Conservation (phyloP, 1,284 basidiomycete genomes). For the Ganoderma meredithae region DNA sequence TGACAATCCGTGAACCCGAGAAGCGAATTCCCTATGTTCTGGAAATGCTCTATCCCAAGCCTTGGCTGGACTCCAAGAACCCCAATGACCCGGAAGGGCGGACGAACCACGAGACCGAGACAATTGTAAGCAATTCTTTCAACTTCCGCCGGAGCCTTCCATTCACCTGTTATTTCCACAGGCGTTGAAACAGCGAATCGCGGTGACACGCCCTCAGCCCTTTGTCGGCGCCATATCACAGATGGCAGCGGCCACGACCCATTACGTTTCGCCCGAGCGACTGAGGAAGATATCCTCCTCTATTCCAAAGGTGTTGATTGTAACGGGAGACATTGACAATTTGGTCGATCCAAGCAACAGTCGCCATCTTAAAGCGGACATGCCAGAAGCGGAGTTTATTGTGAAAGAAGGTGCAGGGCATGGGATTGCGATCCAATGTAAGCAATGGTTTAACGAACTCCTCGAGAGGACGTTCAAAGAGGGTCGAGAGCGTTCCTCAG, state of each 20-base stretch:
- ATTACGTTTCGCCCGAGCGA: constrained; percentile 64
- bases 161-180: constrained; percentile 34
- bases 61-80: constrained; percentile 64
- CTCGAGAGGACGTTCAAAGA: constrained; percentile 65
- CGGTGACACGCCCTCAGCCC: constrained; percentile 65
- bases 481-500: constrained; percentile 45
- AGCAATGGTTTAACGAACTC: constrained; percentile 60
- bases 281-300: constrained; percentile 61
- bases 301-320: constrained; percentile 70
- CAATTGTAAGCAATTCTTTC: constrained; percentile 48
- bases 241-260: constrained; percentile 76
- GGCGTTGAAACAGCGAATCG: constrained; percentile 60
- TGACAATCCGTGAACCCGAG: constrained; percentile 57
- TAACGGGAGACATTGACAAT: constrained; percentile 80
- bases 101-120: constrained; percentile 69
- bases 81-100: constrained; percentile 58
- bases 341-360: constrained; percentile 70
- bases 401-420: constrained; percentile 76
- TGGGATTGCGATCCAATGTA: constrained; percentile 64
- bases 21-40: constrained; percentile 62
- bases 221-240: constrained; percentile 76
- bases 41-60: constrained; percentile 66
- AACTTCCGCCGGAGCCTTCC: not conserved
- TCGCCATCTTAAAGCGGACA: constrained; percentile 60
- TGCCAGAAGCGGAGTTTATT: constrained; percentile 75